These are phyloP conservation scores for Neonectria coccinea DNA, from an alignment of 2,329 filamentous ascomycete species.

Conservation along the genomic window DNA sequence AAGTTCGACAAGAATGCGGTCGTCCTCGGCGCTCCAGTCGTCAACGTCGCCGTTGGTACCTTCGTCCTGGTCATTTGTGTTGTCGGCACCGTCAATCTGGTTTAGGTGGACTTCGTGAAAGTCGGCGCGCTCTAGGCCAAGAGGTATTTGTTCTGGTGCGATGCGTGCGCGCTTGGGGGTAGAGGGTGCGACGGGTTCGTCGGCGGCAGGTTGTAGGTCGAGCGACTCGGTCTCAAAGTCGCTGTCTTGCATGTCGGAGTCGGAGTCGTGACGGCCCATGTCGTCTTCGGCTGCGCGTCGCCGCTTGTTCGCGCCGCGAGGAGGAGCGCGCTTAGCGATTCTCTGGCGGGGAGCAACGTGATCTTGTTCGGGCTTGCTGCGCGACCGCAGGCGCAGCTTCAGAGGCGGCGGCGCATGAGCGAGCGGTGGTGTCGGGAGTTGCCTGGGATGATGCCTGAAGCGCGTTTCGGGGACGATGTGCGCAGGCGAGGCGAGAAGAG, in stretches of 20 bases:
- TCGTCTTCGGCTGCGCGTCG: conserved; percentile 62
- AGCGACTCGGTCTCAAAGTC: conserved; percentile 51
- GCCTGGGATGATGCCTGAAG: conserved; percentile 43
- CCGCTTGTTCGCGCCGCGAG: conserved; percentile 66
- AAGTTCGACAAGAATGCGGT: conserved; percentile 74
- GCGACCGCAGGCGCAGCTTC: conserved; percentile 67
- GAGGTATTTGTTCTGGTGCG: conserved; percentile 69
- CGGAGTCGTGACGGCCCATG: conserved; percentile 51
- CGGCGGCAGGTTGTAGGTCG: conserved; percentile 20
- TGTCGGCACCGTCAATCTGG: conserved; percentile 46
- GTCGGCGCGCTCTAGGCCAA: conserved; percentile 69
- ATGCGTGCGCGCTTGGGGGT: conserved; percentile 72
- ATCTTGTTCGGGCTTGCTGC: conserved; percentile 48
- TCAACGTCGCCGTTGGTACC: conserved; percentile 60
- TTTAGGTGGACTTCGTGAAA: conserved; percentile 64
- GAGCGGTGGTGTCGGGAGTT: conserved; percentile 68
- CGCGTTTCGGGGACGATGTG: conserved; percentile 52
- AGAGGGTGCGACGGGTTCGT: conserved; percentile 52
- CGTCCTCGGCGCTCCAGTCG: conserved; percentile 72
- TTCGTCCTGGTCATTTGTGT: conserved; percentile 51
- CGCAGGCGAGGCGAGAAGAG: conserved; percentile 61
- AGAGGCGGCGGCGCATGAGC: conserved; percentile 62
- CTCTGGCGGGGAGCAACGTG: conserved; percentile 55
- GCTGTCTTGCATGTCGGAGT: conserved; percentile 49
- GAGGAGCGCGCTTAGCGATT: conserved; percentile 63